Evolutionary conservation across 495 filamentous ascomycete species (phyloP).

Genomic region (Talaromyces trachyspermus): DNA sequence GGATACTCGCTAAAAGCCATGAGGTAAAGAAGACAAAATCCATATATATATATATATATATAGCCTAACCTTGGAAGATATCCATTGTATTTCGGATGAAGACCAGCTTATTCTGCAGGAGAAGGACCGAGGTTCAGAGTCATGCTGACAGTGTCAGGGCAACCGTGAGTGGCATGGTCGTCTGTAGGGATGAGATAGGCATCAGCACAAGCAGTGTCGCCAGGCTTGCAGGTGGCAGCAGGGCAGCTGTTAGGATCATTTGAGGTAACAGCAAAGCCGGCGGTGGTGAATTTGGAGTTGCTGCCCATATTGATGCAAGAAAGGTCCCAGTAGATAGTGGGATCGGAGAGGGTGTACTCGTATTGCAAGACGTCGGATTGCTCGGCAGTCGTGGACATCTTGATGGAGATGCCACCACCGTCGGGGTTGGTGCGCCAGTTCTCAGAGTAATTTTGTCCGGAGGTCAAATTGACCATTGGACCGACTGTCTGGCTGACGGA

Average conservation of each 20-base stretch:
- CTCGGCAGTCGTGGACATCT: constrained; percentile 29
- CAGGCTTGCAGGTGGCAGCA: constrained; percentile 31
- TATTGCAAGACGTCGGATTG: constrained; percentile 37
- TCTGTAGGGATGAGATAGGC: constrained; percentile 39
- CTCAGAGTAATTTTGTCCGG: constrained; percentile 26
- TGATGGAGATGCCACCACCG: constrained; percentile 42
- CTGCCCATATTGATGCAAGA: constrained; percentile 36
- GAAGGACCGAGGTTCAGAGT: constrained; percentile 24
- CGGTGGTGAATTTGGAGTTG: constrained; percentile 31
- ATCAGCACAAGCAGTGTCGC: constrained; percentile 30
- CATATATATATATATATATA: background rate
- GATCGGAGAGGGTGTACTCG: constrained; percentile 34
- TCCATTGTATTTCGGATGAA: no score
- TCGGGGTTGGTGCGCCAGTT: constrained; percentile 31
- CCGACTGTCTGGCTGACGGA: constrained; percentile 25
- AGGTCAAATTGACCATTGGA: constrained; percentile 29
- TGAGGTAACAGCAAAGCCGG: constrained; percentile 35
- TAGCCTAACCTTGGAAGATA: no score
- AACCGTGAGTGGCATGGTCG: constrained; percentile 42
- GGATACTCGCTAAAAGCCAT: background rate
- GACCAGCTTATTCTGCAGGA: constrained; percentile 4
- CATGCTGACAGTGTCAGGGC: constrained; percentile 35
- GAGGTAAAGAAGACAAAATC: background rate
- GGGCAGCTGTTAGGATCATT: constrained; percentile 25
- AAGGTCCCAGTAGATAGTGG: constrained; percentile 39